phyloP scores from a whole-genome alignment of 2,329 filamentous ascomycete species.

The Cladosporium sp. region DNA sequence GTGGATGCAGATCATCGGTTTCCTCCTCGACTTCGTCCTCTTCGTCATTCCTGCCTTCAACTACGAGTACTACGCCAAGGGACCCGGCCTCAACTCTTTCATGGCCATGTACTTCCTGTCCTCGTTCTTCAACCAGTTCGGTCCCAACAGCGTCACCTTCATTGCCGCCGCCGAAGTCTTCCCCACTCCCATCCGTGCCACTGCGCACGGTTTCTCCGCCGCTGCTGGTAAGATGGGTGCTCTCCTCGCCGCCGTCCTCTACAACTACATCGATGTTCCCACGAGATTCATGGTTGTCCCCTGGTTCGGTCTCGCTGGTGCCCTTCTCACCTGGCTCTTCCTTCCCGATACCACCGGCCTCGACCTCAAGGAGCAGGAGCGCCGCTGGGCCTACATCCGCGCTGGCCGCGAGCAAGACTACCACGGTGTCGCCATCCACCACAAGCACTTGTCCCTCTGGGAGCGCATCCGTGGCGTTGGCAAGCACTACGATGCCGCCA shows the following conservation, averaged over 20 bases:
- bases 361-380: slow-evolving; percentile 95
- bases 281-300: slow-evolving; percentile 89
- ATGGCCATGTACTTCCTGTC: slow-evolving; percentile 98
- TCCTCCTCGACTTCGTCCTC: slow-evolving; percentile 87
- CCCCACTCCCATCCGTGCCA: slow-evolving; percentile 87
- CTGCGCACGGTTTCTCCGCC: slow-evolving; percentile 91
- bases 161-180: slow-evolving; percentile 94
- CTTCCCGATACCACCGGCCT: slow-evolving; percentile 96
- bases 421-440: slow-evolving; percentile 89
- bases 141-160: slow-evolving; percentile 94
- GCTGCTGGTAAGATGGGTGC: slow-evolving; percentile 86
- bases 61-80: slow-evolving; percentile 74
- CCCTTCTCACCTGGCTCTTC: slow-evolving; percentile 77
- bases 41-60: slow-evolving; percentile 89
- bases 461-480: slow-evolving; percentile 74
- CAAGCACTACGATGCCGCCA: slow-evolving; percentile 77
- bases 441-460: slow-evolving; percentile 79
- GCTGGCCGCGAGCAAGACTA: slow-evolving; percentile 74
- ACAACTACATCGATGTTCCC: slow-evolving; percentile 87
- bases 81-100: slow-evolving; percentile 75
- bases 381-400: slow-evolving; percentile 84
- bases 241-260: slow-evolving; percentile 78
- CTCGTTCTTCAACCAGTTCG: slow-evolving; percentile 99
- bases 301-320: slow-evolving; percentile 88
- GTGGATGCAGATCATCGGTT: slow-evolving; percentile 92